A percentile compares a stretch with the other conserved stretches of the same genome.
These are phyloP conservation scores for Myxozyma lipomycoides DNA, from an alignment of 805 yeast genomes.

Conservation along the genomic window DNA sequence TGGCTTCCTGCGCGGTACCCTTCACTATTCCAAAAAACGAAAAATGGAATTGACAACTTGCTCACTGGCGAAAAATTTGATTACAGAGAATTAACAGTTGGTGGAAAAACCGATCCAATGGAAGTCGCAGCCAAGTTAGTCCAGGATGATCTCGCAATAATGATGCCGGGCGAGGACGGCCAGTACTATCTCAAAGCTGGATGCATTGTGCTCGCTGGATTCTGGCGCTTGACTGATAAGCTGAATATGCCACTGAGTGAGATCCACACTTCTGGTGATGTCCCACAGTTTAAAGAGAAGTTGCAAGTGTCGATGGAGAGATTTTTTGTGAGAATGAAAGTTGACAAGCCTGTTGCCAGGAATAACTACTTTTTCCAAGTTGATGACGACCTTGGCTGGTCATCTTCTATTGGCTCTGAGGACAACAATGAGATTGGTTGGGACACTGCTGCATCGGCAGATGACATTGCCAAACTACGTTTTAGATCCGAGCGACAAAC, in stretches of 20 bases:
- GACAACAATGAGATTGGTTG: conserved; percentile 52
- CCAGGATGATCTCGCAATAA: conserved; percentile 66
- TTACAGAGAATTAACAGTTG: conserved; percentile 36
- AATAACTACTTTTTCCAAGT: conserved; percentile 61
- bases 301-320: conserved; percentile 62
- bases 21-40: conserved; percentile 44
- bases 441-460: conserved; percentile 53
- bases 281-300: conserved; percentile 59
- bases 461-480: conserved; percentile 45
- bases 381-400: conserved; percentile 62
- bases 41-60: conserved; percentile 48
- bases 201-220: conserved; percentile 59
- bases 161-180: conserved; percentile 59
- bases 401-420: conserved; percentile 59
- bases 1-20: conserved; percentile 60
- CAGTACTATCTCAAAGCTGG: conserved; percentile 57
- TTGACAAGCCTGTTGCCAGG: conserved; percentile 62
- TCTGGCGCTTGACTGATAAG: conserved; percentile 65
- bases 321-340: conserved; percentile 53
- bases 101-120: conserved; percentile 50
- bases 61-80: conserved; percentile 52
- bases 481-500: conserved; percentile 65
- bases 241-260: conserved; percentile 50
- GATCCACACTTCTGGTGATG: conserved; percentile 65
- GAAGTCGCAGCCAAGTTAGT: conserved; percentile 52